Conservation (phyloP, 148 eudicot species). For the Beta vulgaris region DNA sequence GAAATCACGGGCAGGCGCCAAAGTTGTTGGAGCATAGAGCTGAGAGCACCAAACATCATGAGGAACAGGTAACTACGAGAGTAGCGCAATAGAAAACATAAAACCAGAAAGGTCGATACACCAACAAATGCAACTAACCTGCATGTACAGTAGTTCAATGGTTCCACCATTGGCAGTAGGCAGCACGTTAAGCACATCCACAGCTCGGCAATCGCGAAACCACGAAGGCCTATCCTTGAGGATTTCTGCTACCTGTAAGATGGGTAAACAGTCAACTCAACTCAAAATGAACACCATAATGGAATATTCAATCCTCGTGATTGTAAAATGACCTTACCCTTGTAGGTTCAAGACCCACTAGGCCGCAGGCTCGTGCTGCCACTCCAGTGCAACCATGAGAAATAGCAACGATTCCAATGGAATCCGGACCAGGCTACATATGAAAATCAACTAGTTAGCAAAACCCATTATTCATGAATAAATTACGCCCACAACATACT, state of each 20-base stretch:
- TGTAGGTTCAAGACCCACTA: constrained; percentile 97
- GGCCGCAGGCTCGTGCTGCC: constrained; percentile 99
- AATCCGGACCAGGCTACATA: constrained; percentile 99
- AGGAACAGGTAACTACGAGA: neutral
- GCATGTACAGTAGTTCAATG: constrained; percentile 97
- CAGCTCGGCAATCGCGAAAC: constrained; percentile 98
- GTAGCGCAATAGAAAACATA: neutral
- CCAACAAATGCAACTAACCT: constrained; percentile 41
- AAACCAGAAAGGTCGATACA: neutral
- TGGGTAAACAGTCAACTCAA: neutral
- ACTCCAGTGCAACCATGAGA: constrained; percentile 99
- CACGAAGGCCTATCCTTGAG: constrained; percentile 98
- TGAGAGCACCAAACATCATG: constrained; percentile 22
- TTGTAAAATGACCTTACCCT: constrained; percentile 50
- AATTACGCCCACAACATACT: neutral
- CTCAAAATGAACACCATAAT: neutral
- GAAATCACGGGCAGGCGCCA: constrained; percentile 97
- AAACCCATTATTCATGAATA: no score
- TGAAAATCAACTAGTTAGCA: neutral
- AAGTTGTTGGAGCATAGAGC: constrained; percentile 97
- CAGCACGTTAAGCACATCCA: constrained; percentile 93
- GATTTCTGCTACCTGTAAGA: constrained; percentile 88
- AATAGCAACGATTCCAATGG: constrained; percentile 99
- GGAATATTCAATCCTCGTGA: neutral
- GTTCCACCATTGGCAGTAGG: constrained; percentile 99